Evolutionary conservation across 2,329 filamentous ascomycete species (phyloP), one percentile per base, ranked within the genome.

Genomic region (Cercospora sp.): DNA sequence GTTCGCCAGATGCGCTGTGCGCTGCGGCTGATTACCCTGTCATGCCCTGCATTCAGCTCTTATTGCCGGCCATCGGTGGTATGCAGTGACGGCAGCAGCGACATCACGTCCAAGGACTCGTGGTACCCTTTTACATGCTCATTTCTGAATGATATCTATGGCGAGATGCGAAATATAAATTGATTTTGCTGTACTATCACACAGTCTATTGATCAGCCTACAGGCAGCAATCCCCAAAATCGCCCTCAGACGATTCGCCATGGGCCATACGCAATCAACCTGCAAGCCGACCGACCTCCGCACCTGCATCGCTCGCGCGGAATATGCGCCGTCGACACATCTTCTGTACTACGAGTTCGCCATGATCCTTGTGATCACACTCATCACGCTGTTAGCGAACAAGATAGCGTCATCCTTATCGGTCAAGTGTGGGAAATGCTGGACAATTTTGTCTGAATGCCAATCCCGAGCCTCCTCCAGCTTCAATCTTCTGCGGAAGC

Each of bases 381-480:
- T 37, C 43, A 49, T 63, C 12, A 63, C 61, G 10, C 49, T 55
- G 61, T 32, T 53, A 1, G 28, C 61, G n/a, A 63, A 34, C 45
- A 18, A 2, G 2, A 63, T n/a, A n/a, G 30, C 43, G 16, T 53
- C 43, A 34, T 63, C 49, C 12, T 26, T 34, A 5, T 12, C 26
- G 13, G 21, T n/a, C 18, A 63, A 34, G 28, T 63, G 61, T 21
- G 61, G 61, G 30, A 63, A 63, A 16, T 28, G 61, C 45, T 63
- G 61, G 26, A 55, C 26, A 34, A 63, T 51, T 45, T 63, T 63
- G 45, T 63, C 61, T 21, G 61, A 26, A 34, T 63, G 61, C 61
- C 61, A 63, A n/a, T 26, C 13, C 16, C 37, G 24, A 32, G 40
- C 5, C 21, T 55, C 61, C 43, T 37, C 16, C 40, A 37, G 18